These are phyloP conservation scores for Capniomyces stellatus DNA, from an alignment of 371 early-diverging fungal species.

Conservation along the genomic window DNA sequence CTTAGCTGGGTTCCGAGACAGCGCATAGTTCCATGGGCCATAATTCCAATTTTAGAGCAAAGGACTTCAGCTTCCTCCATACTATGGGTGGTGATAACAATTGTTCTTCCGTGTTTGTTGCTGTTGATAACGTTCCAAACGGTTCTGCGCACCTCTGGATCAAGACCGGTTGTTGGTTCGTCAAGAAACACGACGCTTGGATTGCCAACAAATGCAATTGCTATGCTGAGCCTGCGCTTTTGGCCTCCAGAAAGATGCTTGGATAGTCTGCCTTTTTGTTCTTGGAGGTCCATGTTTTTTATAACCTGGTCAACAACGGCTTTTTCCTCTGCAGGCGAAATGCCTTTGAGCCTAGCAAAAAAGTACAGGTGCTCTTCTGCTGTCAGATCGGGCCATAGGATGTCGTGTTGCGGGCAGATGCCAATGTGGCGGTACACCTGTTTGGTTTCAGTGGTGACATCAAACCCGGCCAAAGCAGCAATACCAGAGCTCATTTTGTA, in stretches of 20 bases:
- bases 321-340: conserved; percentile 26
- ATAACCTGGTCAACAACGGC: conserved; percentile 29
- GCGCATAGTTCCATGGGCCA: conserved; percentile 49
- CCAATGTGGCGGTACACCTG: conserved; percentile 50
- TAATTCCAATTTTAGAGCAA: conserved; percentile 42
- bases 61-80: conserved; percentile 60
- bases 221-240: conserved; percentile 47
- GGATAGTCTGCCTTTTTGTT: conserved; percentile 28
- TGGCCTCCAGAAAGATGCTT: conserved; percentile 51
- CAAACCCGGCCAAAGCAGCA: conserved; percentile 39
- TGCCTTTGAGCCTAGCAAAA: conserved; percentile 51
- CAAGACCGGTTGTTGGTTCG: conserved; percentile 71
- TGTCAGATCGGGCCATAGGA: conserved; percentile 57
- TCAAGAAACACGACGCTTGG: conserved; percentile 66
- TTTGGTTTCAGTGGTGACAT: conserved; percentile 31
- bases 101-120: conserved; percentile 37
- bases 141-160: conserved; percentile 41
- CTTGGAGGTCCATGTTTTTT: conserved; percentile 29
- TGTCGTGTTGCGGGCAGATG: conserved; percentile 56
- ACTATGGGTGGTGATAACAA: conserved; percentile 46
- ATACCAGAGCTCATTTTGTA: conserved; percentile 38
- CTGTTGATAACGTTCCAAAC: conserved; percentile 47
- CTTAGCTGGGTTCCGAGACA: conserved; percentile 39
- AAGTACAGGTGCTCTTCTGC: conserved; percentile 51
- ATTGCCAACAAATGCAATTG: conserved; percentile 52